These are phyloP conservation scores for Paramecium sonneborni DNA, from an alignment of 73 alveolate species.

Conservation along the genomic window DNA sequence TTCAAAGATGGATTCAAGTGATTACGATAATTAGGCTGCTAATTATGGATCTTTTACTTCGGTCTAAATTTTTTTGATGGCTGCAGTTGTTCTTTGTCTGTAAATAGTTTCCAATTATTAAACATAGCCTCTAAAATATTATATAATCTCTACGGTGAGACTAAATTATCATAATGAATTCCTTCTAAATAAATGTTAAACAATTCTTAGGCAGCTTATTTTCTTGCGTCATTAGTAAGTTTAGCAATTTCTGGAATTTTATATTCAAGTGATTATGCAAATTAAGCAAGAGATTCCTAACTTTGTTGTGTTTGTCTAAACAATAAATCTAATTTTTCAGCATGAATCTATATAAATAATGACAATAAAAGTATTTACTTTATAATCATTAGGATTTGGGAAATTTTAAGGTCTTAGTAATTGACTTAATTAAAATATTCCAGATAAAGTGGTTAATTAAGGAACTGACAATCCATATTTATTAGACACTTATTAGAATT, in stretches of 20 bases:
- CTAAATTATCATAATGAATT: not conserved
- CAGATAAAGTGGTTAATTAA: not conserved
- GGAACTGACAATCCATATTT: not conserved
- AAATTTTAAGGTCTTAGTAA: slow-evolving; percentile 6
- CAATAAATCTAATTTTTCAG: not conserved
- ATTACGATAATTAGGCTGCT: not conserved
- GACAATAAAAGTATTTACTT: not conserved
- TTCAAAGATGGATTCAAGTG: not conserved
- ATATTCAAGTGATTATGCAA: not conserved
- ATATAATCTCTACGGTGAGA: slow-evolving; percentile 13
- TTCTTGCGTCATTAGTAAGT: not conserved
- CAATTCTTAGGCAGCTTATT: slow-evolving; percentile 13
- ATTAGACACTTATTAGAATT: slow-evolving; percentile 16
- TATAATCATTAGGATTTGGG: slow-evolving; percentile 3
- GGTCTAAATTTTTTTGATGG: not conserved
- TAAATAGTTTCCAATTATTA: not conserved
- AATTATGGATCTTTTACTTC: not conserved
- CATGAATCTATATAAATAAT: not conserved
- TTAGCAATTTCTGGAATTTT: not conserved
- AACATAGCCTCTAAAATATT: slow-evolving; percentile 10
- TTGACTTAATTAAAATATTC: not conserved
- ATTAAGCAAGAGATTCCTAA: not conserved
- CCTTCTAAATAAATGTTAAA: slow-evolving; percentile 28
- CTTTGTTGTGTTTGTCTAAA: not conserved
- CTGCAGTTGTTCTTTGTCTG: not conserved